Evolutionary conservation across 306 rosid genomes (phyloP), one percentile per base, ranked within the genome.

Genomic region (Lupinus albus): DNA sequence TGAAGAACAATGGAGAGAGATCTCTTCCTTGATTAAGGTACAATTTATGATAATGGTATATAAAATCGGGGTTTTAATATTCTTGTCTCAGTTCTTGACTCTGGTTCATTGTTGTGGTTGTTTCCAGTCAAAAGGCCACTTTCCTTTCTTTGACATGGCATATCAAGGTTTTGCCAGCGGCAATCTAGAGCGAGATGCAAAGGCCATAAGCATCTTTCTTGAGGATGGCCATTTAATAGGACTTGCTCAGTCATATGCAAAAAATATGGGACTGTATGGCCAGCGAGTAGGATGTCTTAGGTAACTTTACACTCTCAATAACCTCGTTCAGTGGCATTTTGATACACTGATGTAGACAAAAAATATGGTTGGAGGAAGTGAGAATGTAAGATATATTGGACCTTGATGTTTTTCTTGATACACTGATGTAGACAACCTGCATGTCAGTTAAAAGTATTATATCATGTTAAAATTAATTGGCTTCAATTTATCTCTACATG

Each of bases 101-200:
- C 20, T 59, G 70, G 62, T 65, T 63, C 38, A 42, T 41, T 66
- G 54, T 51, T 49, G 14, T 63, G 20, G 67, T 61, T 70, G 21
- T 53, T 88, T 80, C 54, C 88, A 93, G 98, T 85, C 76, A 44
- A 93, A 90, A 76, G 91, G 90, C 51, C 98, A 89, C 82, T 88
- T 89, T 75, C 80, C 98, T 68, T 83, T 93, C 79, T 93, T 93
- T 79, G 98, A 93, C 86, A 89, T 89, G 97, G 98, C 98, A 67
- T 93, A 88, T 77, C 98, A 93, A 93, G 98, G 98, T 76, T 93
- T 93, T 85, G 99, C 99, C n/a, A 93, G 97, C 63, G 99, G 99
- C 38, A 73, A 79, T 82, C 97, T 94, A 36, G 92, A 90, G 81
- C 76, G 70, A 69, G 96, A 93, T 74, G 99, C 90, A 44, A 88